Conservation (phyloP, 2,329 filamentous ascomycete species). For the Talaromyces sp. region DNA sequence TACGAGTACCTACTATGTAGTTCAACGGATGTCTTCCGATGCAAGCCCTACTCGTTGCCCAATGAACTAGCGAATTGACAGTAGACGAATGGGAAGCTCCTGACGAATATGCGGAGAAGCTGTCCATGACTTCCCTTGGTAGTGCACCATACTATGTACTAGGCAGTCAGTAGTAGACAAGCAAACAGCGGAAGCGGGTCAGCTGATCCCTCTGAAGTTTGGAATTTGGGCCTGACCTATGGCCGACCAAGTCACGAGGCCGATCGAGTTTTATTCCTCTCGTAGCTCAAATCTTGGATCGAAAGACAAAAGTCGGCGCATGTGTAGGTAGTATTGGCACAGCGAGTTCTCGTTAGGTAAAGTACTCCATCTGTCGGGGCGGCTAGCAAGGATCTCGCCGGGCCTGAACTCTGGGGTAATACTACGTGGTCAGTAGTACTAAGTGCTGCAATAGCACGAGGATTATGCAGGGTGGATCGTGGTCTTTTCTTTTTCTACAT, state of each 20-base stretch:
- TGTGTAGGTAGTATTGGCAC: constrained; percentile 1
- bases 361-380: background rate
- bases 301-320: background rate
- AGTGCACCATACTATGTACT: too few species aligned
- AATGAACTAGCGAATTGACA: background rate
- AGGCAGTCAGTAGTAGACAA: too few species aligned
- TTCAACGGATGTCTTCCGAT: background rate
- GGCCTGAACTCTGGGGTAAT: constrained; percentile 7
- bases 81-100: background rate
- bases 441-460: background rate
- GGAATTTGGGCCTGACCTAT: background rate
- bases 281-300: background rate
- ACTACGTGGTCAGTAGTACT: background rate
- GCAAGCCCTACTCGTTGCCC: background rate
- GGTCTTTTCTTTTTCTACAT: background rate
- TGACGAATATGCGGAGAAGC: background rate
- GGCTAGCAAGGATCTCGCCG: background rate
- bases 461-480: constrained; percentile 1
- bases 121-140: background rate
- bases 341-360: constrained; percentile 2
- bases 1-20: background rate
- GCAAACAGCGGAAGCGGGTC: background rate
- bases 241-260: background rate
- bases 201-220: background rate
- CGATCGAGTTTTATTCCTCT: background rate